These are phyloP conservation scores for Cutaneotrichosporon sp. DNA, from an alignment of 1,284 basidiomycete species.

Conservation along the genomic window DNA sequence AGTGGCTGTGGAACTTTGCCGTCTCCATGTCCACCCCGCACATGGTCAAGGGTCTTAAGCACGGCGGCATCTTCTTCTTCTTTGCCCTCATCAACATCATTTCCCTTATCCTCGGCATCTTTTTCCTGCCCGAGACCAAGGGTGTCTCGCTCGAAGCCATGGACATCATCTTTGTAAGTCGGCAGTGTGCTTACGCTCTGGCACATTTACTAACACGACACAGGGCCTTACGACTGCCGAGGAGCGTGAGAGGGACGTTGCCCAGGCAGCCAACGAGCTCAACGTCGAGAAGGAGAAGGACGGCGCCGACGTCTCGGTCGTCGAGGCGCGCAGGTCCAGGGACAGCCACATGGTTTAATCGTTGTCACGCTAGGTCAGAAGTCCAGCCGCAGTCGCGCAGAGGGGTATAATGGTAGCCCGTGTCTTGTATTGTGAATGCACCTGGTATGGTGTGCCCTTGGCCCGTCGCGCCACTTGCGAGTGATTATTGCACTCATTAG, in stretches of 20 bases:
- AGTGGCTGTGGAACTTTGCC: constrained; percentile 75
- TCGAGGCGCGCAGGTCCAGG: neutral
- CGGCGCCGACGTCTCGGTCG: neutral
- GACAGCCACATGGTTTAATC: neutral
- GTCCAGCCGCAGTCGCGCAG: too few relatives aligned
- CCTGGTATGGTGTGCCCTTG: too few relatives aligned
- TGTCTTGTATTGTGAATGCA: too few relatives aligned
- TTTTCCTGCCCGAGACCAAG: constrained; percentile 63
- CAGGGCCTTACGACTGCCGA: constrained; percentile 57
- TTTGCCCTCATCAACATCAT: constrained; percentile 43
- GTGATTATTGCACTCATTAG: too few relatives aligned
- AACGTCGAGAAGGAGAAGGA: constrained; percentile 17
- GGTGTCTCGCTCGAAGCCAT: constrained; percentile 58
- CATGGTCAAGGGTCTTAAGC: constrained; percentile 52
- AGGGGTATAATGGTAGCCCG: too few relatives aligned
- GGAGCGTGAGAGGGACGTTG: constrained; percentile 57
- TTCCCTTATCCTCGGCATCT: constrained; percentile 44
- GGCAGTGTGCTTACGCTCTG: too few relatives aligned
- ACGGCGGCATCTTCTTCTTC: constrained; percentile 47
- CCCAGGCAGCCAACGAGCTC: constrained; percentile 15
- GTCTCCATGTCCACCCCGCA: constrained; percentile 66
- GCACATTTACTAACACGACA: neutral
- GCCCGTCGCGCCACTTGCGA: too few relatives aligned
- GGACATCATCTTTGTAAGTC: constrained; percentile 62
- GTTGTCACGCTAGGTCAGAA: too few relatives aligned